Base-by-base conservation (phyloP, 202 grass and related monocot genomes). In the Bolboschoenoplectus hybrid region DNA sequence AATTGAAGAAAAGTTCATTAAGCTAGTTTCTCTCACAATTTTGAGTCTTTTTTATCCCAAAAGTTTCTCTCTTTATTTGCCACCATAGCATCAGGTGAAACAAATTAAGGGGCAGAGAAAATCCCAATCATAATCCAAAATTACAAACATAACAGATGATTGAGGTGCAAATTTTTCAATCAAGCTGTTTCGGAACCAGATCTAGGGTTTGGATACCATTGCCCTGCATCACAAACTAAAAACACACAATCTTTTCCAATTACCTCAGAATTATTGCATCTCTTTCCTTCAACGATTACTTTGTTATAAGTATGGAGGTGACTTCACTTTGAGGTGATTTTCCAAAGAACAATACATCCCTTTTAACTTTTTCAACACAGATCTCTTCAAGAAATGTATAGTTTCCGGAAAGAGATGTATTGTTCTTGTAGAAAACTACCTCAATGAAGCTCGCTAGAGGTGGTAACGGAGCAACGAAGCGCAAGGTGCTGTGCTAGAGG, bases 271-370 rank as follows among this genome's bases (percentile, higher is more conserved):
- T 50, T 12, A 75, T n/a, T 9, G 43, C 68, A 20, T 65, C 32
- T 65, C 63, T 46, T 46, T 44, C 41, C 45, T 50, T 51, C 12
- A 16, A 26, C 11, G 45, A 51, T 74, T 44, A 9, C 40, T 5
- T 35, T 7, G 47, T 6, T 71, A 5, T 9, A 6, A 47, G 16
- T 46, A 11, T 1, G 3, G 5, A 0, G 26, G 26, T 53, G 26
- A 32, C 49, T 77, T 77, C 74, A 10, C 13, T 76, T 55, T 16
- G 50, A 77, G 74, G 50, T 77, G 36, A 39, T 77, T 56, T 77
- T 77, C 74, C 56, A 55, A 6, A 77, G 74, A 77, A 39, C 74
- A 77, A 77, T 77, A 77, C 74, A 77, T 17, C 74, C 8, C 72
- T 76, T 76, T 55, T 14, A 14, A 77, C 34, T 9, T 7, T 12